phyloP scores from a whole-genome alignment of 306 rosid species.

The Begonia peltatifolia region DNA sequence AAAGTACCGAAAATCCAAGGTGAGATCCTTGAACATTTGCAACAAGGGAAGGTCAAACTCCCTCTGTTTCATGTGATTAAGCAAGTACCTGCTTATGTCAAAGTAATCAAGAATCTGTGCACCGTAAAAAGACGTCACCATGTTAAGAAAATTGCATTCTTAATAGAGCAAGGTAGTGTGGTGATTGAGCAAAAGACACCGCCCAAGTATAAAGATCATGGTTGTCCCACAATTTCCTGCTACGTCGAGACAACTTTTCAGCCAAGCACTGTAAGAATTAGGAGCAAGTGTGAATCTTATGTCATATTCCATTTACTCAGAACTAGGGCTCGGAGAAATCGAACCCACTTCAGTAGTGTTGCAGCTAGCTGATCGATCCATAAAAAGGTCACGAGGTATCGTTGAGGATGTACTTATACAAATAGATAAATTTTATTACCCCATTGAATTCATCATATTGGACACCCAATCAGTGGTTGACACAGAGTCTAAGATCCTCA shows the following conservation, averaged over 20 bases:
- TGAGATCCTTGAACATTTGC: not conserved
- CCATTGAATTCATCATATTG: not conserved
- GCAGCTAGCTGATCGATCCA: not conserved
- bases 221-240: too few relatives aligned
- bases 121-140: not conserved
- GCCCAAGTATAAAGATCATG: too few relatives aligned
- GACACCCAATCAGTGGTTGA: not conserved
- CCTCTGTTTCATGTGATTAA: not conserved
- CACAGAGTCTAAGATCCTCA: too few relatives aligned
- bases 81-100: not conserved
- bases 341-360: not conserved
- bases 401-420: too few relatives aligned
- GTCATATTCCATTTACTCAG: too few relatives aligned
- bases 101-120: not conserved
- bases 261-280: not conserved
- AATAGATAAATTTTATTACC: slow-evolving; percentile 3
- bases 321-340: not conserved
- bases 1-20: not conserved
- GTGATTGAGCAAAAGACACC: too few relatives aligned
- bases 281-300: not conserved
- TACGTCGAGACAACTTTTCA: not conserved
- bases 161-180: too few relatives aligned
- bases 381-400: not conserved
- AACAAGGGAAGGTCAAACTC: not conserved
- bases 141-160: too few relatives aligned